Evolutionary conservation across 352 stramenopile species (phyloP), one percentile per base, ranked within the genome.

Genomic region (Sclerospora graminicola): DNA sequence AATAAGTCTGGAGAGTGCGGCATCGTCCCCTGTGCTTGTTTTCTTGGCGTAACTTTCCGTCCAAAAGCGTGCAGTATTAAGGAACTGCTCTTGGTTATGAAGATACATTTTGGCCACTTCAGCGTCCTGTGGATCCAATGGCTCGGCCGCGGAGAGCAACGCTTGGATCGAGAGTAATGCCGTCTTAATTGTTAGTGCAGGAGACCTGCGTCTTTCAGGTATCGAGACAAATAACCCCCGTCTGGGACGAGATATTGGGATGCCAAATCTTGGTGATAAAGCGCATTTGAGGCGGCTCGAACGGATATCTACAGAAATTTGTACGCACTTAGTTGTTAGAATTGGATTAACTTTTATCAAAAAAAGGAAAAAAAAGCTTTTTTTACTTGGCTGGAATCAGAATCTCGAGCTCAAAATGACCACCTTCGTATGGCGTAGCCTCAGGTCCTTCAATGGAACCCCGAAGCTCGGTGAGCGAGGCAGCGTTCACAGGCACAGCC

Each of bases 201-300:
- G 95, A 8, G 85, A 96, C 90, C 90, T 60, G 95, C 84, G 68
- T 98, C 93, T 63, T 98, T 98, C 24, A 98, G 68, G 54, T 98
- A 52, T 98, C 95, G 71, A 98, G 73, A 58, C 95, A 98, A 63
- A 98, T 98, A 8, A 91, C 91, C 20, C 95, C 95, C 6, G 94
- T 98, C 72, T 98, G 90, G 2, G 88, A 97, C 13, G 84, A 97
- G 57, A 98, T 97, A 59, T 98, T 98, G 1, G 95, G 95, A 66
- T 98, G 95, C 89, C 89, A 98, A 54, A 97, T 96, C 66, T 97
- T 97, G 39, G 89, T 97, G 21, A 88, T 60, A 56, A 97, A 97
- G 50, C 76, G 75, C 61, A 92, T 84, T 53, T 97, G 97, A 1
- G 95, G 95, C 28, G 94, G 95, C 64, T 97, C 94, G 57, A 98